Conservation (phyloP, 352 stramenopile genomes). For the Pythium myriotylum region DNA sequence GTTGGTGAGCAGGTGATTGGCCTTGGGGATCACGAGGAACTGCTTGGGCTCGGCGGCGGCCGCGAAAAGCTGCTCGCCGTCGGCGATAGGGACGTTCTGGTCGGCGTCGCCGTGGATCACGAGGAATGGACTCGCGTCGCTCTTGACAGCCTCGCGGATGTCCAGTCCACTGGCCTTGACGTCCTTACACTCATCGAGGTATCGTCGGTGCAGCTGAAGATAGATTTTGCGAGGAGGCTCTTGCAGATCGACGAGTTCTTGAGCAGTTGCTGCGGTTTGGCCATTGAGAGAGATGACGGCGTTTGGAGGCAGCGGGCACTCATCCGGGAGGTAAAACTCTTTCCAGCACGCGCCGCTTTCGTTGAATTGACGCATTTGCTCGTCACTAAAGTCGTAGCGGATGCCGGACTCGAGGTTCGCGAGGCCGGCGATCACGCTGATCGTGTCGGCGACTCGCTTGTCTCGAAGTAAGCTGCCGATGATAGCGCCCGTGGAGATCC, state of each 20-base stretch:
- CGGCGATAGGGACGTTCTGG: constrained; percentile 52
- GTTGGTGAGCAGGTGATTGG: constrained; percentile 80
- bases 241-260: constrained; percentile 15
- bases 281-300: constrained; percentile 51
- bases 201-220: constrained; percentile 47
- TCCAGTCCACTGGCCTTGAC: constrained; percentile 29
- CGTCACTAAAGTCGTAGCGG: constrained; percentile 54
- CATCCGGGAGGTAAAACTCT: constrained; percentile 66
- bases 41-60: constrained; percentile 58
- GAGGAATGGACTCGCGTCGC: constrained; percentile 42
- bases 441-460: constrained; percentile 46
- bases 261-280: constrained; percentile 19
- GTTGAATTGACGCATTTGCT: constrained; percentile 49
- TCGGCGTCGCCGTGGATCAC: constrained; percentile 73
- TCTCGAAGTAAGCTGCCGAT: constrained; percentile 56
- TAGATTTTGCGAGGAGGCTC: constrained; percentile 49
- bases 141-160: constrained; percentile 37
- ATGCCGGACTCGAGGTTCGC: constrained; percentile 52
- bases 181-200: constrained; percentile 51
- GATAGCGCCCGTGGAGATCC: constrained; percentile 76
- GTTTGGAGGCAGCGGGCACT: constrained; percentile 38
- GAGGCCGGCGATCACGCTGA: constrained; percentile 63
- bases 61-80: constrained; percentile 59
- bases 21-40: constrained; percentile 53
- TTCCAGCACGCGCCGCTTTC: constrained; percentile 58